Base-by-base conservation (phyloP, 768 basidiomycete species). In the Gelatoporia subvermispora region DNA sequence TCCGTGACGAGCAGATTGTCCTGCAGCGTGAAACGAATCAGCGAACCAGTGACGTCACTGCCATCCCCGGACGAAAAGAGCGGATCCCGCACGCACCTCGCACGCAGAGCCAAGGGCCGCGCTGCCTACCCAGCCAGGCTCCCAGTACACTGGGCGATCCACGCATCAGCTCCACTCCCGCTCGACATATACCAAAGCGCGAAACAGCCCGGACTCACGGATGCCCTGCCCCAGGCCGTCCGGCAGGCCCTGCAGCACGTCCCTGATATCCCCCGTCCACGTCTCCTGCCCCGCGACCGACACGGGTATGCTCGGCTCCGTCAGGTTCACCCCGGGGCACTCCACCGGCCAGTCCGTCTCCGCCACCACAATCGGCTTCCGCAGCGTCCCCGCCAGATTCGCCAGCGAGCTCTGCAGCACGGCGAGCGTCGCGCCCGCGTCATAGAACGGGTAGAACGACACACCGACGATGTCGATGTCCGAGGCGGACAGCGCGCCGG, bases 401-500 rank as follows among this genome's bases (percentile, higher is more conserved):
- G 72, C 74, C 57, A 84, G 66, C 43, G 76, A 78, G 11, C 74
- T 71, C 50, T 75, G 59, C 31, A 84, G 70, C 4, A 69, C 72
- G 37, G 61, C 51, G n/a, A 73, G 63, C 7, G 79, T 82, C n/a
- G 82, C 81, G 17, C 71, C 69, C 4, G 77, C 72, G 37, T 72
- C 76, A 54, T 82, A 82, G 67, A 81, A 83, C 1, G 81, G 81
- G 54, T 83, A 84, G 66, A 81, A 81, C 10, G 80, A 82, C 61
- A 84, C 78, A 18, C 78, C 81, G 58, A 82, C 69, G 48, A 79
- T 66, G 56, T 83, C 82, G 40, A 82, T 65, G 49, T 82, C 78
- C 21, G 64, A 54, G 1, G 69, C 63, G 13, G 72, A 62, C 34
- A 84, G 63, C 54, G 78, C 67, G 5, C 81, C 81, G 0, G 70